phyloP scores from a whole-genome alignment of 2,329 filamentous ascomycete species.

The Alternaria incomplexa region DNA sequence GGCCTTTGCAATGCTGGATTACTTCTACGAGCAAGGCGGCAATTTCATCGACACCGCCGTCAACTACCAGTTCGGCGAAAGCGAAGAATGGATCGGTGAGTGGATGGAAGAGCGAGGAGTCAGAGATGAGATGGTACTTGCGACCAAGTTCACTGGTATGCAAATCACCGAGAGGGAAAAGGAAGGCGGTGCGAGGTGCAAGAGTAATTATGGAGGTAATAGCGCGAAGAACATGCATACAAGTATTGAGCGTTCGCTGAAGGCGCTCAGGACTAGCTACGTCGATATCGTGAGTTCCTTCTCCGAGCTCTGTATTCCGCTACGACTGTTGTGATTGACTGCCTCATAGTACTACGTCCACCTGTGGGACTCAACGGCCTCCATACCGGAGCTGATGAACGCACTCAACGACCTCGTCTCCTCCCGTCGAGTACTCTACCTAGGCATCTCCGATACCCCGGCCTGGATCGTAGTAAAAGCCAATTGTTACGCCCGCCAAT shows the following conservation, averaged over 20 bases:
- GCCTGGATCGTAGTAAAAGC: constrained; percentile 46
- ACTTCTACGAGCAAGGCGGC: constrained; percentile 69
- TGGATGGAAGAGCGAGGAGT: constrained; percentile 50
- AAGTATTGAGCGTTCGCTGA: constrained; percentile 19
- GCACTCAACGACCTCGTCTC: constrained; percentile 51
- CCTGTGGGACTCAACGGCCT: constrained; percentile 52
- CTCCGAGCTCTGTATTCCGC: constrained; percentile 34
- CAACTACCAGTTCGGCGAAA: constrained; percentile 50
- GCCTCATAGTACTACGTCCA: constrained; percentile 46
- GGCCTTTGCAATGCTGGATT: constrained; percentile 70
- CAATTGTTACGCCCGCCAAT: constrained; percentile 48
- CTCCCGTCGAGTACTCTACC: constrained; percentile 52
- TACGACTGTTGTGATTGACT: constrained; percentile 13
- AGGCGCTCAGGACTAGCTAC: constrained; percentile 62
- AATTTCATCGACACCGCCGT: constrained; percentile 74
- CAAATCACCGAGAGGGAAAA: constrained; percentile 22
- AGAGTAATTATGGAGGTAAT: constrained; percentile 24
- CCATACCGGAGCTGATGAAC: constrained; percentile 54
- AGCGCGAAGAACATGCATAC: constrained; percentile 23
- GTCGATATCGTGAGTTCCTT: constrained; percentile 58
- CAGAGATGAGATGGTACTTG: constrained; percentile 51
- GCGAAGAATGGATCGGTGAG: constrained; percentile 53
- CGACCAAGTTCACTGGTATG: constrained; percentile 51
- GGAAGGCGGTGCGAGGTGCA: constrained; percentile 20
- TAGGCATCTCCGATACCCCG: constrained; percentile 53